A percentile compares a stretch with the other conserved stretches of the same genome.
Evolutionary conservation across 345 rosid genomes (phyloP).

Genomic region (Pugionium dolabratum): DNA sequence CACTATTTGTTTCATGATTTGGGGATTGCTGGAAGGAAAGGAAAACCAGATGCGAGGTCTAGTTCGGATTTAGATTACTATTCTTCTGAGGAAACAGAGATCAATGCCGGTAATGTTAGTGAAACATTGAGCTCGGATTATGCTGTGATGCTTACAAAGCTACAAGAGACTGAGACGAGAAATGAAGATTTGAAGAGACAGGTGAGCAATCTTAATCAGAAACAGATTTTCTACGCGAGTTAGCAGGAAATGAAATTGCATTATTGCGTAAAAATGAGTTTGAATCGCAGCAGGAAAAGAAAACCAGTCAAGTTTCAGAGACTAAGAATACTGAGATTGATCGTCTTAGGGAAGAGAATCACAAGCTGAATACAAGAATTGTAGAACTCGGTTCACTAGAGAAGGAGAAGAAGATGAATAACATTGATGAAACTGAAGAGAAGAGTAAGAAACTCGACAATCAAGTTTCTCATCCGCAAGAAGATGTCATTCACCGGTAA

Average conservation of each 20-base stretch:
- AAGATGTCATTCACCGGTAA: constrained; percentile 29
- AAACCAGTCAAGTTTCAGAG: no score
- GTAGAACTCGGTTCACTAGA: no score
- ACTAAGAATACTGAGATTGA: no score
- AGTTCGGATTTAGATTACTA: constrained; percentile 59
- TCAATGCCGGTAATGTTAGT: constrained; percentile 34
- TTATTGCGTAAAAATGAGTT: no score
- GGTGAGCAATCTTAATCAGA: constrained; percentile 43
- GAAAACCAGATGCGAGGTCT: constrained; percentile 25
- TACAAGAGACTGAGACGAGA: constrained; percentile 37
- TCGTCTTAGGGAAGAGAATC: no score
- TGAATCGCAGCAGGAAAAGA: no score
- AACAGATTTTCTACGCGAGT: constrained; percentile 37
- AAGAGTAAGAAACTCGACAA: no score
- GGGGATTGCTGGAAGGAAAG: constrained; percentile 29
- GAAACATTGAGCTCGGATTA: constrained; percentile 27
- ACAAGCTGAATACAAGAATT: no score
- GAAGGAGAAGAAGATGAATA: no score
- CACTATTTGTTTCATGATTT: no score
- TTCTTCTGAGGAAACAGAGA: constrained; percentile 56
- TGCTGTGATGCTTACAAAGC: constrained; percentile 38
- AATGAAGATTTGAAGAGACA: constrained; percentile 42
- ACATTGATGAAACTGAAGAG: no score
- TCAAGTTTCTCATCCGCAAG: no score
- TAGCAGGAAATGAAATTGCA: constrained; percentile 46